phyloP scores from a whole-genome alignment of 2,329 filamentous ascomycete genomes.

The Mollisia scopiformis region DNA sequence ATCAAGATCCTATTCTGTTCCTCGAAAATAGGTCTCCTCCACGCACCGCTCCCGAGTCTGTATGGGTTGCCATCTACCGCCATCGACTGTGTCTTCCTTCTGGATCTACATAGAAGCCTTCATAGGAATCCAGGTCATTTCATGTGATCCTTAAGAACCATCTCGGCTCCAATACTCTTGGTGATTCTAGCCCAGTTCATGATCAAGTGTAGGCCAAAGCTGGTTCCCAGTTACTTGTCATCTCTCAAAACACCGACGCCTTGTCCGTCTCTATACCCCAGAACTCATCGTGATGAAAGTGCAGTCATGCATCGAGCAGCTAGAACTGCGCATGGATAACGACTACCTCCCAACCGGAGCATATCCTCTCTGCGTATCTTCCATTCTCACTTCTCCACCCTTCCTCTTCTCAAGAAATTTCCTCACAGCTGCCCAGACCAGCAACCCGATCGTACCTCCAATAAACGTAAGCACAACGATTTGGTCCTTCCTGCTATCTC shows the following conservation, averaged over 20 bases:
- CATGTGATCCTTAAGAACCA: not conserved
- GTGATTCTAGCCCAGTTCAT: not conserved
- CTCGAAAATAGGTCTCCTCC: no score
- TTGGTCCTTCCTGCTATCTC: conserved; percentile 68
- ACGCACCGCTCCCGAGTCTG: no score
- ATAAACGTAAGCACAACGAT: conserved; percentile 69
- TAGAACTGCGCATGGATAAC: no score
- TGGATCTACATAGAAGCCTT: not conserved
- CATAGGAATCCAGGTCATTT: not conserved
- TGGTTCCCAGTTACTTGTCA: no score
- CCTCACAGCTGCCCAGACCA: conserved; percentile 62
- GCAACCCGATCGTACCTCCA: conserved; percentile 57
- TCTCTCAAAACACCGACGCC: no score
- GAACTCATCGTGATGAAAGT: not conserved
- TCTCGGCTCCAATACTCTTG: not conserved
- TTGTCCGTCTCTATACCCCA: not conserved
- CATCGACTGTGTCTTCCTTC: not conserved
- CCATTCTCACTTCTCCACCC: conserved; percentile 26
- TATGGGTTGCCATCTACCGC: no score
- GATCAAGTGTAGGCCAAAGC: no score
- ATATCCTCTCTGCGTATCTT: conserved; percentile 30
- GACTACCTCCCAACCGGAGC: conserved; percentile 26
- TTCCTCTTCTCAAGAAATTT: conserved; percentile 48
- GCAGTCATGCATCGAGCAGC: not conserved
- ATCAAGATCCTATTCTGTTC: no score